Conservation (phyloP, 2,329 filamentous ascomycete species). For the Xylaria arbuscula region DNA sequence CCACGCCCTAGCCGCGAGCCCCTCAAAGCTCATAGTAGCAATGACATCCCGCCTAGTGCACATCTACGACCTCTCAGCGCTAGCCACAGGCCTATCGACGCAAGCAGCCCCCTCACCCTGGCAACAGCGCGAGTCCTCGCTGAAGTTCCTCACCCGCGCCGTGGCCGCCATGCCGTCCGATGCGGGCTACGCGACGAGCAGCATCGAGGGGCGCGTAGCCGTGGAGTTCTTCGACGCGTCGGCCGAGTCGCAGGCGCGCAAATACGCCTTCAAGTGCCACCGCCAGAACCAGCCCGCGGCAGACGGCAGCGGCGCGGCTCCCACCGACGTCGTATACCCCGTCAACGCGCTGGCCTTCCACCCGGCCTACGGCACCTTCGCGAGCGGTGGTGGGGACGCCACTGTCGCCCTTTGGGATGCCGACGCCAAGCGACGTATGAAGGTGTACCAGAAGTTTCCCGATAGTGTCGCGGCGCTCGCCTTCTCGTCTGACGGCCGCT, state of each 20-base stretch:
- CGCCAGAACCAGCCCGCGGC: constrained; percentile 75
- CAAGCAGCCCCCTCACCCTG: constrained; percentile 71
- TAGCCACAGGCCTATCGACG: constrained; percentile 67
- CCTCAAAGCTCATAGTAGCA: constrained; percentile 87
- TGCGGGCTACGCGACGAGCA: constrained; percentile 89
- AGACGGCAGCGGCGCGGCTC: constrained; percentile 58
- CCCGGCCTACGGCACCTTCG: constrained; percentile 84
- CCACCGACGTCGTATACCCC: constrained; percentile 86
- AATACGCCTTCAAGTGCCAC: constrained; percentile 99
- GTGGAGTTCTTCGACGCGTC: constrained; percentile 98
- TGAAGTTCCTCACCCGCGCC: constrained; percentile 95
- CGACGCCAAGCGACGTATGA: constrained; percentile 86
- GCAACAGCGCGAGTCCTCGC: constrained; percentile 91
- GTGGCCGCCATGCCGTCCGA: constrained; percentile 98
- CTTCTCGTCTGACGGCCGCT: constrained; percentile 81
- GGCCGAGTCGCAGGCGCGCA: constrained; percentile 85
- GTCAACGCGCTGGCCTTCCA: constrained; percentile 93
- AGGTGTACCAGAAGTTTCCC: constrained; percentile 87
- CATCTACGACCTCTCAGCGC: constrained; percentile 87
- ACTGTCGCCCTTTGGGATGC: constrained; percentile 95
- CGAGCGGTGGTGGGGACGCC: constrained; percentile 88
- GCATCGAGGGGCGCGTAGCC: constrained; percentile 93
- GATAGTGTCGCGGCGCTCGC: constrained; percentile 81
- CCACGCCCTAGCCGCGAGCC: constrained; percentile 83
- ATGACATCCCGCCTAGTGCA: constrained; percentile 95